Conservation (phyloP, 2,329 filamentous ascomycete species). For the Thelonectria rubi region DNA sequence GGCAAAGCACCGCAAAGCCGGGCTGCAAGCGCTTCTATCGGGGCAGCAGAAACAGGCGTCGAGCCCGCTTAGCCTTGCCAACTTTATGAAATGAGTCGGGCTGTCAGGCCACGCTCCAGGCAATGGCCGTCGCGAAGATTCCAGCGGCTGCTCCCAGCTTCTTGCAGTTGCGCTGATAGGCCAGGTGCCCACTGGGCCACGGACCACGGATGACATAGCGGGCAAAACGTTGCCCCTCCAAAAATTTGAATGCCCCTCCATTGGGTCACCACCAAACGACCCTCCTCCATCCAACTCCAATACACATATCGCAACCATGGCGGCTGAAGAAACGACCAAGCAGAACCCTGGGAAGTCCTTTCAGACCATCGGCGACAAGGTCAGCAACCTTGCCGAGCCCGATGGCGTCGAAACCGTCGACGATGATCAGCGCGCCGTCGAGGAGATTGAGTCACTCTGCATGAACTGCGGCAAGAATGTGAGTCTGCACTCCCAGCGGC, state of each 20-base stretch:
- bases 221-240: slow-evolving; percentile 43
- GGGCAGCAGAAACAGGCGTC: slow-evolving; percentile 58
- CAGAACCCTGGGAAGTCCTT: slow-evolving; percentile 64
- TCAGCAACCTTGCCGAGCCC: slow-evolving; percentile 58
- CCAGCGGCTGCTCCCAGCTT: slow-evolving; percentile 35
- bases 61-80: slow-evolving; percentile 60
- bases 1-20: slow-evolving; percentile 71
- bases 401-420: slow-evolving; percentile 46
- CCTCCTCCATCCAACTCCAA: slow-evolving; percentile 29
- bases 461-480: slow-evolving; percentile 88
- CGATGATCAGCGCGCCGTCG: slow-evolving; percentile 64
- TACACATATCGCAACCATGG: slow-evolving; percentile 49
- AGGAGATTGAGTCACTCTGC: slow-evolving; percentile 81
- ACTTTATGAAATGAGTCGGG: slow-evolving; percentile 57
- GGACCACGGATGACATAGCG: slow-evolving; percentile 42
- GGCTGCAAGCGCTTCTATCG: slow-evolving; percentile 70
- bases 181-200: slow-evolving; percentile 11
- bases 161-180: neutral
- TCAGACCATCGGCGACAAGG: slow-evolving; percentile 70
- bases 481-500: slow-evolving; percentile 40
- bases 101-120: neutral
- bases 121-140: slow-evolving; percentile 37
- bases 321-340: slow-evolving; percentile 51
- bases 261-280: slow-evolving; percentile 24
- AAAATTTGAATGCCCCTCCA: slow-evolving; percentile 46